A percentile compares a stretch with the other conserved stretches of the same genome.
phyloP scores from a whole-genome alignment of 176 grass and related monocot species.

The Oryza coarctata region DNA sequence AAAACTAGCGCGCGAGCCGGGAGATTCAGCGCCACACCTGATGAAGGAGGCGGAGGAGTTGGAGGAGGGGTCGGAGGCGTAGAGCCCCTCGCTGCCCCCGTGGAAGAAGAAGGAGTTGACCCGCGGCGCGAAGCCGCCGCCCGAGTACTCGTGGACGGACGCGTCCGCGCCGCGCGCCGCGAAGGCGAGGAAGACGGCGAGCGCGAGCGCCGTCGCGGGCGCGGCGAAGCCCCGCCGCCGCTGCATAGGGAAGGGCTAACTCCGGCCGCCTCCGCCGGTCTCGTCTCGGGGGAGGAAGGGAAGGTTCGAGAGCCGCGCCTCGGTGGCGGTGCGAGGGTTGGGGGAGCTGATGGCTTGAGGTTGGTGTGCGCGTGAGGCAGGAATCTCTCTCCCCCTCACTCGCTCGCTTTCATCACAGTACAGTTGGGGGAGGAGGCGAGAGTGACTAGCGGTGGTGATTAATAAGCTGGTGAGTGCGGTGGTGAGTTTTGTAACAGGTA shows the following conservation, averaged over 20 bases:
- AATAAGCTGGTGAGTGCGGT: not conserved
- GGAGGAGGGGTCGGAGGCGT: slow-evolving; percentile 59
- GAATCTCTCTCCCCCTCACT: not conserved
- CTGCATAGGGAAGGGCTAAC: slow-evolving; percentile 18
- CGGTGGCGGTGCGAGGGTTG: slow-evolving; percentile 11
- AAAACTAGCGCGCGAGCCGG: not conserved
- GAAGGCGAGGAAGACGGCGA: slow-evolving; percentile 37
- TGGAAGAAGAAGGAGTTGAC: slow-evolving; percentile 99
- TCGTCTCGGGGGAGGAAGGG: not conserved
- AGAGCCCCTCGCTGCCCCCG: slow-evolving; percentile 95
- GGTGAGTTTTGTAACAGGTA: too few relatives aligned
- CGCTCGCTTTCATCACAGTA: not conserved
- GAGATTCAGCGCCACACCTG: slow-evolving; percentile 39
- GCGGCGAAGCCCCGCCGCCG: slow-evolving; percentile 16
- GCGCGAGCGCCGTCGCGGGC: slow-evolving; percentile 45
- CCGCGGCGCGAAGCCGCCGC: slow-evolving; percentile 67
- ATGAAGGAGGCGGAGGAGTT: slow-evolving; percentile 74
- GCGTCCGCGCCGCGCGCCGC: slow-evolving; percentile 41
- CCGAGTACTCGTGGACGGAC: slow-evolving; percentile 87
- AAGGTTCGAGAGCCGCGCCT: slow-evolving; percentile 24
- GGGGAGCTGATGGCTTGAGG: slow-evolving; percentile 33
- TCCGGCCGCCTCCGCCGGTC: slow-evolving; percentile 16
- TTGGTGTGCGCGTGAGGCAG: not conserved
- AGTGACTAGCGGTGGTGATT: not conserved
- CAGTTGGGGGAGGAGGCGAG: not conserved